Conservation (phyloP, 2,329 filamentous ascomycete genomes). For the Talaromyces sp. region DNA sequence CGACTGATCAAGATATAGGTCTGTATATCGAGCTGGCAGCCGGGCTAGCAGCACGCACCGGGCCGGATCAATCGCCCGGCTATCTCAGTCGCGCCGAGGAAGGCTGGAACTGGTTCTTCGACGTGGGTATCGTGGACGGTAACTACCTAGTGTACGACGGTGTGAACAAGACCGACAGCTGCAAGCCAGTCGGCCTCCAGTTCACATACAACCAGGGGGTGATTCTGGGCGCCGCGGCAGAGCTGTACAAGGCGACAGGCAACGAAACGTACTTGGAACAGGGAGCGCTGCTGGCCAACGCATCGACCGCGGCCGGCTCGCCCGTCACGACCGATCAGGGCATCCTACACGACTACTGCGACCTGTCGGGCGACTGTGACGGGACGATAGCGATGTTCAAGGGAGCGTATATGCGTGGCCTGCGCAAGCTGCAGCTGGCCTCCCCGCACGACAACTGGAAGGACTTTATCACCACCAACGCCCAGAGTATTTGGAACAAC, state of each 20-base stretch:
- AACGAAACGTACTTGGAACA: conserved; percentile 27
- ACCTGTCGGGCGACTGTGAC: conserved; percentile 39
- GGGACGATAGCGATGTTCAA: conserved; percentile 59
- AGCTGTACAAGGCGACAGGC: conserved; percentile 10
- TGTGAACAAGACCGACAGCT: conserved; percentile 1
- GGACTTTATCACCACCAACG: conserved; percentile 55
- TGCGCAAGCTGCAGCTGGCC: conserved; percentile 51
- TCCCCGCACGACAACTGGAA: conserved; percentile 46
- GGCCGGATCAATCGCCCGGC: background rate
- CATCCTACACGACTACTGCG: conserved; percentile 49
- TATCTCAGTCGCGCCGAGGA: conserved; percentile 3
- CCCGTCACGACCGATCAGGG: conserved; percentile 24
- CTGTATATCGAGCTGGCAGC: conserved; percentile 11
- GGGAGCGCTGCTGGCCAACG: conserved; percentile 45
- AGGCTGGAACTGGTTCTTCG: conserved; percentile 11
- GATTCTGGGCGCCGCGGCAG: conserved; percentile 11
- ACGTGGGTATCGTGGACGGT: conserved; percentile 3
- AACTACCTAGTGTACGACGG: conserved; percentile 7
- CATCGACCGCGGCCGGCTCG: conserved; percentile 37
- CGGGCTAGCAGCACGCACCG: conserved; percentile 7
- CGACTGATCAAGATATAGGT: background rate
- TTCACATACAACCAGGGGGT: conserved; percentile 12
- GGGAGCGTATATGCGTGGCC: conserved; percentile 60
- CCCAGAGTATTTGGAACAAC: conserved; percentile 59
- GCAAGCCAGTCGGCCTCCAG: background rate